Evolutionary conservation across 2,329 filamentous ascomycete species (phyloP).

Genomic region (Diaporthe amygdali): DNA sequence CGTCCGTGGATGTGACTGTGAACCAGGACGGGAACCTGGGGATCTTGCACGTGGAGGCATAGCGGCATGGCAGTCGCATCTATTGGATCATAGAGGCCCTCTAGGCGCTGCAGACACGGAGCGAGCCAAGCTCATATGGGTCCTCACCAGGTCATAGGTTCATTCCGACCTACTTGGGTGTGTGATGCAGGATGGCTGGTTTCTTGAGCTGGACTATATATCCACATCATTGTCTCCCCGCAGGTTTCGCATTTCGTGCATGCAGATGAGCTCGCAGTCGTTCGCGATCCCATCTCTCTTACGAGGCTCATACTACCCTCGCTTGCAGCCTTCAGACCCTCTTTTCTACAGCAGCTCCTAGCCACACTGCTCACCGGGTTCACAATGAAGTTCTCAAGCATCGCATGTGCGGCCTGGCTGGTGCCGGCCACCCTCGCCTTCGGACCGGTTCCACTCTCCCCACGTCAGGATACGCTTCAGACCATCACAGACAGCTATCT

Average conservation of each 20-base stretch:
- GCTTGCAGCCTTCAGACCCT: not conserved
- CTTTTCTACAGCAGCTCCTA: not conserved
- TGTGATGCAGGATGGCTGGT: not conserved
- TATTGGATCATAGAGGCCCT: not conserved
- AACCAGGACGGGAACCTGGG: slow-evolving; percentile 9
- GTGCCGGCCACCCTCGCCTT: slow-evolving; percentile 1
- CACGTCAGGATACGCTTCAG: not conserved
- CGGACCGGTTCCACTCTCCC: not conserved
- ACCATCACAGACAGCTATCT: not conserved
- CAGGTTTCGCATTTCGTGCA: not conserved
- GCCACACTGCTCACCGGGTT: not conserved
- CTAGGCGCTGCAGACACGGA: not conserved
- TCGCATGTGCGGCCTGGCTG: not conserved
- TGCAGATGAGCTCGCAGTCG: not conserved
- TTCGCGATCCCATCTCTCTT: not conserved
- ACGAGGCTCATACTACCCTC: not conserved
- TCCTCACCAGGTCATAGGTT: not conserved
- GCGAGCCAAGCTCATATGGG: not conserved
- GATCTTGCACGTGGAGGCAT: slow-evolving; percentile 5
- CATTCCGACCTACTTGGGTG: not conserved
- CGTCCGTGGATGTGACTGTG: not conserved
- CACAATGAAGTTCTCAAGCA: slow-evolving; percentile 9
- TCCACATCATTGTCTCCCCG: not conserved
- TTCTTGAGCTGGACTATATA: not conserved
- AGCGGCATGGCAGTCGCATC: not conserved